Evolutionary conservation across 1,284 basidiomycete species (phyloP).

Genomic region (Tilletia setariae): DNA sequence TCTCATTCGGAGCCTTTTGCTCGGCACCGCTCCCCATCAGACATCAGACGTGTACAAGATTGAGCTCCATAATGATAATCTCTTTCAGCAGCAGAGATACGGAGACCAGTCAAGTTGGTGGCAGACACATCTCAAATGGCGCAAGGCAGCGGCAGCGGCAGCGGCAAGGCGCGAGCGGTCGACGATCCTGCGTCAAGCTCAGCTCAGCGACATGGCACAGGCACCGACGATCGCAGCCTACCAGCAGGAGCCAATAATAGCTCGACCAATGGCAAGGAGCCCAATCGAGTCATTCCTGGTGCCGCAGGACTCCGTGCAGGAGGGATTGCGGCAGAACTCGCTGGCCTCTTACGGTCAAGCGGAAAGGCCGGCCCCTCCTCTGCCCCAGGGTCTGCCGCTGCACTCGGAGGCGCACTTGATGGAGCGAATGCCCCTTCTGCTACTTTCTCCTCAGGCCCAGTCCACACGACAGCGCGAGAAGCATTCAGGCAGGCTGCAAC

Average conservation of each 20-base stretch:
- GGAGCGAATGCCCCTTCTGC: neutral
- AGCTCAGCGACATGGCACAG: no score
- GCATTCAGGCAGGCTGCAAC: neutral
- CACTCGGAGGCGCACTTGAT: neutral
- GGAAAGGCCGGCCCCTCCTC: slow-evolving; percentile 1
- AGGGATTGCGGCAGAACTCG: neutral
- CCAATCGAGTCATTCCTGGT: neutral
- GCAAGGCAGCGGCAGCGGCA: neutral
- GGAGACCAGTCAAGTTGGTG: no score
- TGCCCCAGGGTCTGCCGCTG: neutral
- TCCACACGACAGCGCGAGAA: neutral
- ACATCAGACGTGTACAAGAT: no score
- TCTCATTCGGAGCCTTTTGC: no score
- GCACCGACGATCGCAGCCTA: no score
- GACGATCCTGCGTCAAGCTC: neutral
- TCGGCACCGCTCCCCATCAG: no score
- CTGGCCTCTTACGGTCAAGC: neutral
- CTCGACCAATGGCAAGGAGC: neutral
- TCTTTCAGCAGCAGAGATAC: no score
- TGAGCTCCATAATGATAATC: no score
- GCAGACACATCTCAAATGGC: neutral
- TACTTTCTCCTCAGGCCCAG: no score
- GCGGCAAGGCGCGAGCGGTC: neutral
- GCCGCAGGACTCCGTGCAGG: neutral
- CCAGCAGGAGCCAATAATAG: no score